These are phyloP conservation scores for Xanthoconium purpureum DNA, from an alignment of 768 basidiomycete species.

Conservation along the genomic window DNA sequence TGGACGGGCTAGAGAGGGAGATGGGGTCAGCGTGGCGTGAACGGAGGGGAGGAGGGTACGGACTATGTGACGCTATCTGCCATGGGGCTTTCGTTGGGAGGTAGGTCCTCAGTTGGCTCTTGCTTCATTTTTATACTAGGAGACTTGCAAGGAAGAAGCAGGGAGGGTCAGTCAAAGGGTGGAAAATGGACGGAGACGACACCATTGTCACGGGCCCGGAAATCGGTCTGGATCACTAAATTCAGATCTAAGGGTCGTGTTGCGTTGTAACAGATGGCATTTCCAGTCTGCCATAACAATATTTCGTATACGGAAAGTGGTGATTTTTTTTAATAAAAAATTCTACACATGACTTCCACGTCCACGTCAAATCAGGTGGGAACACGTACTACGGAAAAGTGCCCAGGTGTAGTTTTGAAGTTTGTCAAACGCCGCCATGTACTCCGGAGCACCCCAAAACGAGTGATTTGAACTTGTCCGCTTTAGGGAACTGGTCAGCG, in stretches of 20 bases:
- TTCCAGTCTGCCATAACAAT: conserved; percentile 39
- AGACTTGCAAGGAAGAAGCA: conserved; percentile 26
- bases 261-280: conserved; percentile 46
- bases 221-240: conserved; percentile 53
- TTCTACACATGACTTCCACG: conserved; percentile 26
- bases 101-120: conserved; percentile 36
- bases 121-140: conserved; percentile 51
- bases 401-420: background rate
- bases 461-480: conserved; percentile 21
- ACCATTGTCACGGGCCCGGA: conserved; percentile 42
- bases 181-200: conserved; percentile 39
- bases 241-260: conserved; percentile 74
- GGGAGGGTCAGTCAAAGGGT: conserved; percentile 34
- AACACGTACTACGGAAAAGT: conserved; percentile 11
- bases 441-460: conserved; percentile 27
- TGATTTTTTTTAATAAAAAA: conserved; percentile 40
- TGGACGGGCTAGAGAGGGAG: conserved; percentile 31
- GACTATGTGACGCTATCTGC: conserved; percentile 56
- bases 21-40: conserved; percentile 17
- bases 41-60: conserved; percentile 27
- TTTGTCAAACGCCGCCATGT: conserved; percentile 18
- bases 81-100: conserved; percentile 44
- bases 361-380: conserved; percentile 27
- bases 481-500: conserved; percentile 28
- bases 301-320: conserved; percentile 42